Evolutionary conservation across 148 eudicot genomes (phyloP).

Genomic region (Heliamphora exappendiculata): DNA sequence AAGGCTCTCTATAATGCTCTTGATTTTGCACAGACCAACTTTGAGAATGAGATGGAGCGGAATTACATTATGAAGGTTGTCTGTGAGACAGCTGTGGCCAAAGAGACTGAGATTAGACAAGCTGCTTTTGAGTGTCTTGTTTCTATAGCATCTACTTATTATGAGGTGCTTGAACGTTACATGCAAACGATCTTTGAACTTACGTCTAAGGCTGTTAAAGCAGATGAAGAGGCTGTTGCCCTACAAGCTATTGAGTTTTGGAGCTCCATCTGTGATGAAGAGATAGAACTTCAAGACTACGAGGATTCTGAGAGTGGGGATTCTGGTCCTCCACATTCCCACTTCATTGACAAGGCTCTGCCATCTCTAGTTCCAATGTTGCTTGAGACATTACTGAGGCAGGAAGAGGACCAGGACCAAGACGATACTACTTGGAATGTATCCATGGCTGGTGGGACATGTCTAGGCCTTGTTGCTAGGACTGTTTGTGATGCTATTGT

Average conservation of each 20-base stretch:
- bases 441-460: slow-evolving; percentile 79
- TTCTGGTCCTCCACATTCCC: slow-evolving; percentile 36
- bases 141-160: slow-evolving; percentile 59
- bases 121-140: slow-evolving; percentile 65
- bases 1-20: slow-evolving; percentile 63
- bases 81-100: slow-evolving; percentile 47
- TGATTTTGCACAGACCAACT: slow-evolving; percentile 60
- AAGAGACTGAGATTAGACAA: slow-evolving; percentile 48
- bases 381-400: slow-evolving; percentile 57
- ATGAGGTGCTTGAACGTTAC: slow-evolving; percentile 55
- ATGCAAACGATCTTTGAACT: slow-evolving; percentile 54
- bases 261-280: slow-evolving; percentile 76
- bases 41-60: slow-evolving; percentile 63
- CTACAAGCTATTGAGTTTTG: slow-evolving; percentile 73
- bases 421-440: slow-evolving; percentile 59
- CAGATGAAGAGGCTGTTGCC: slow-evolving; percentile 56
- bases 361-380: slow-evolving; percentile 44
- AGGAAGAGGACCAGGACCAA: slow-evolving; percentile 69
- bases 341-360: slow-evolving; percentile 54
- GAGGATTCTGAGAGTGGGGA: slow-evolving; percentile 30
- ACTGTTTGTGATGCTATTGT: slow-evolving; percentile 63
- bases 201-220: slow-evolving; percentile 50
- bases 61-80: slow-evolving; percentile 59
- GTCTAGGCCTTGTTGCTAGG: slow-evolving; percentile 58
- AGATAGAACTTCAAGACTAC: slow-evolving; percentile 48